Evolutionary conservation across 495 filamentous ascomycete species (phyloP), one percentile per base, ranked within the genome.

Genomic region (Aspergillus bridgeri): DNA sequence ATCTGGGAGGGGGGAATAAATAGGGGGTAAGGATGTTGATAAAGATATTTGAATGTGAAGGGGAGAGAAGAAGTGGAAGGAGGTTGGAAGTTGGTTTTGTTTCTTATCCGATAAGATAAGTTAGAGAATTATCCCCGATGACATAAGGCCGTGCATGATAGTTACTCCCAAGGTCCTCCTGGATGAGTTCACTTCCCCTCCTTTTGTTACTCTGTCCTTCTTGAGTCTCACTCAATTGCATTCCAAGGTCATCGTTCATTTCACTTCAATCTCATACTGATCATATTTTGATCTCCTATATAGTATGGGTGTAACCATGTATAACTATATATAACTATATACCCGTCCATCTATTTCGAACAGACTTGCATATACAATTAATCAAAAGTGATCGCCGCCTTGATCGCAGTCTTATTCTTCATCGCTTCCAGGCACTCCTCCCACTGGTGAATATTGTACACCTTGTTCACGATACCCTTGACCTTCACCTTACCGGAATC

Each of bases 301-400:
- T 50, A 54, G 43, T 21, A 55, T 21, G 29, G 51, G 38, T 49
- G 53, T 55, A 25, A n/a, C n/a, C n/a, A n/a, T n/a, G n/a, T n/a
- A n/a, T n/a, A n/a, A n/a, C n/a, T 56, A 54, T 64, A 33, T 49
- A 38, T 38, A 38, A 2, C 11, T 13, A 38, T 11, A 3, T 4
- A 2, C 13, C 13, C 33, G 17, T 11, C 6, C 47, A 54, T 46
- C 13, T 23, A 50, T 6, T 9, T n/a, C n/a, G n/a, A n/a, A n/a
- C n/a, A n/a, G n/a, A n/a, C n/a, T n/a, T n/a, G n/a, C n/a, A 3
- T 46, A 54, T 46, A 43, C 15, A 42, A 63, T 54, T 79, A 86
- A 59, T 88, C 85, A 57, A 88, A 89, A 42, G 80, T 79, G 65
- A 89, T 88, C 3, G 85, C 85, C 52, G 85, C 85, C 78, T 89